phyloP scores from a whole-genome alignment of 768 basidiomycete genomes.

The Trametes maxima region DNA sequence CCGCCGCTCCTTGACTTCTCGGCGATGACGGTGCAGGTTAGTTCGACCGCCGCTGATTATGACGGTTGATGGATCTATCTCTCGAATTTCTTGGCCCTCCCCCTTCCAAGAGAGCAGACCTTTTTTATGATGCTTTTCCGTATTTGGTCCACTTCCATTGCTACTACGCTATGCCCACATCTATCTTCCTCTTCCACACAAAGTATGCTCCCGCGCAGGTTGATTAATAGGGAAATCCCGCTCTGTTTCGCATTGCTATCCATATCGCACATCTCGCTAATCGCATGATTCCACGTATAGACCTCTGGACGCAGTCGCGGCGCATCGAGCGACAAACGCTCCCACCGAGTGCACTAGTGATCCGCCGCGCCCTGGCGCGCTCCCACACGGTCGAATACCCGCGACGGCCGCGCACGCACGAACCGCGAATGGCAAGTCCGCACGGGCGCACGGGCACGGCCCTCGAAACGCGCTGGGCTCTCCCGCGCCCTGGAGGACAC shows the following conservation, averaged over 20 bases:
- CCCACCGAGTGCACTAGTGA: background rate
- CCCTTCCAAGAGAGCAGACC: background rate
- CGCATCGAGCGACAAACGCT: background rate
- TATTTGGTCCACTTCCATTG: no score
- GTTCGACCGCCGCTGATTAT: background rate
- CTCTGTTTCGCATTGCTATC: background rate
- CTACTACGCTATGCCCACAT: no score
- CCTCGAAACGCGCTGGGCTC: background rate
- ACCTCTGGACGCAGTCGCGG: background rate
- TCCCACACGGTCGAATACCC: background rate
- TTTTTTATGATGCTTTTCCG: background rate
- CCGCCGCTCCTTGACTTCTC: conserved; percentile 9
- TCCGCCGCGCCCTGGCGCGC: background rate
- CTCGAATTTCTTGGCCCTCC: background rate
- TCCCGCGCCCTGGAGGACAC: background rate
- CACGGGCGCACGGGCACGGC: background rate
- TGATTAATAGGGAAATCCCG: background rate
- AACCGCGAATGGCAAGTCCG: background rate
- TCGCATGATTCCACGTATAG: conserved; percentile 1
- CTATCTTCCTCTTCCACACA: background rate
- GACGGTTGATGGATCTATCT: background rate
- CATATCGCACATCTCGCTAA: conserved; percentile 3
- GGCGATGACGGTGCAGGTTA: conserved; percentile 15
- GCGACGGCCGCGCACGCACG: background rate
- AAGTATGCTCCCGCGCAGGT: background rate